Percentiles rank a stretch among this genome's conserved stretches.
Conservation (phyloP, 257 asterid species). For the Fraxinus anomala region DNA sequence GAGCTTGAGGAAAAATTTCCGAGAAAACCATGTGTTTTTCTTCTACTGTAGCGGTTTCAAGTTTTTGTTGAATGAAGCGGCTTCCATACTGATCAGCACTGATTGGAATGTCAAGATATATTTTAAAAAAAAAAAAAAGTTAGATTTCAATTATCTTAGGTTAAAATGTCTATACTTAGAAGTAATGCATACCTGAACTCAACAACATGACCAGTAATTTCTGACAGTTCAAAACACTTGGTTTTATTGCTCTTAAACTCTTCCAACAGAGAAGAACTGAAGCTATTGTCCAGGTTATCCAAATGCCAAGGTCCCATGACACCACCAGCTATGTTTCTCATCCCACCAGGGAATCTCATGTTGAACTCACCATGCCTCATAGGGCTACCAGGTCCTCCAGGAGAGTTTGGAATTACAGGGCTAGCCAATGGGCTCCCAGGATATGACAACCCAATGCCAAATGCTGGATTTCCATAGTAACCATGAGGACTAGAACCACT, state of each 20-base stretch:
- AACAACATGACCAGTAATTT: slow-evolving; percentile 83
- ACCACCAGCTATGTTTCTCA: slow-evolving; percentile 50
- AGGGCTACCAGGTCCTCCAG: slow-evolving; percentile 54
- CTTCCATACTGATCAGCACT: slow-evolving; percentile 89
- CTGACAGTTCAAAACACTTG: slow-evolving; percentile 68
- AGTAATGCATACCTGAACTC: slow-evolving; percentile 64
- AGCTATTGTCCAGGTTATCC: slow-evolving; percentile 47
- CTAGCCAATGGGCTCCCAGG: slow-evolving; percentile 56
- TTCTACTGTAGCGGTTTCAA: slow-evolving; percentile 68
- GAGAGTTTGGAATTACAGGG: slow-evolving; percentile 47
- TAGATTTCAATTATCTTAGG: background rate
- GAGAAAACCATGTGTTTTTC: slow-evolving; percentile 79
- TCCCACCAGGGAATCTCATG: slow-evolving; percentile 45
- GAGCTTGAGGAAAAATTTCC: slow-evolving; percentile 80
- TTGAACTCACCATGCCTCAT: slow-evolving; percentile 52
- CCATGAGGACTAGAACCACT: slow-evolving; percentile 44
- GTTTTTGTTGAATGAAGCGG: slow-evolving; percentile 86
- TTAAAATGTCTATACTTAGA: background rate
- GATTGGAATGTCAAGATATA: background rate
- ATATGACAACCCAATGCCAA: slow-evolving; percentile 50
- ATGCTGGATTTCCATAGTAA: slow-evolving; percentile 58
- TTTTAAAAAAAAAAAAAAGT: background rate
- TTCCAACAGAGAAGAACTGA: slow-evolving; percentile 59
- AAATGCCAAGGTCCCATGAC: slow-evolving; percentile 29
- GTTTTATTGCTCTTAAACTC: slow-evolving; percentile 80